These are phyloP conservation scores for Trichoderma aggressivum DNA, from an alignment of 2,329 filamentous ascomycete genomes.

Conservation along the genomic window DNA sequence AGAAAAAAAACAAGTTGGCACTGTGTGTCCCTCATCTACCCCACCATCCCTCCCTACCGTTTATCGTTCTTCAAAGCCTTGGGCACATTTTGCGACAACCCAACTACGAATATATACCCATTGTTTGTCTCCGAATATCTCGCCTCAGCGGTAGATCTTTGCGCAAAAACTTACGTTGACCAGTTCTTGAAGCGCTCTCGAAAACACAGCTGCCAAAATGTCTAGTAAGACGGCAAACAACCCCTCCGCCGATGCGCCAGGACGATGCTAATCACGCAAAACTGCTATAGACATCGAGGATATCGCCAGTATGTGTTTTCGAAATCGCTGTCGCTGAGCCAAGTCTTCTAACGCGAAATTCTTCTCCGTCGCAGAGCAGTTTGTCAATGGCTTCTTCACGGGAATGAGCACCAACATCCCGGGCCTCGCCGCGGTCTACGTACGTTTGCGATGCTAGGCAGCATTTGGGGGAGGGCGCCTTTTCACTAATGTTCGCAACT, in stretches of 20 bases:
- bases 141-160: neutral
- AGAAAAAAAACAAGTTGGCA: constrained; percentile 30
- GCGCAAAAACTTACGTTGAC: neutral
- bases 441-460: constrained; percentile 44
- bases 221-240: constrained; percentile 28
- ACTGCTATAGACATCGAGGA: constrained; percentile 40
- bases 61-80: constrained; percentile 24
- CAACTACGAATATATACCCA: constrained; percentile 19
- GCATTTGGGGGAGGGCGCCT: neutral
- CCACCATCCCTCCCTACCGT: constrained; percentile 31
- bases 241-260: constrained; percentile 16
- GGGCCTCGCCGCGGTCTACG: constrained; percentile 63
- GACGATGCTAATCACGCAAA: constrained; percentile 23
- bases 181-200: neutral
- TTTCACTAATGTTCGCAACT: neutral
- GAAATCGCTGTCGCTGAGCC: neutral
- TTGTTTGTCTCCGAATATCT: neutral
- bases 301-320: constrained; percentile 43
- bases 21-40: constrained; percentile 31
- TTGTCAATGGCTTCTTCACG: constrained; percentile 87
- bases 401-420: constrained; percentile 11
- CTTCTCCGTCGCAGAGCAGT: constrained; percentile 62
- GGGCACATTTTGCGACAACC: constrained; percentile 35
- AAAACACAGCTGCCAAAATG: constrained; percentile 30
- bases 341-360: constrained; percentile 4